phyloP scores from a whole-genome alignment of 1,284 basidiomycete genomes.

The Ganoderma multipileum region DNA sequence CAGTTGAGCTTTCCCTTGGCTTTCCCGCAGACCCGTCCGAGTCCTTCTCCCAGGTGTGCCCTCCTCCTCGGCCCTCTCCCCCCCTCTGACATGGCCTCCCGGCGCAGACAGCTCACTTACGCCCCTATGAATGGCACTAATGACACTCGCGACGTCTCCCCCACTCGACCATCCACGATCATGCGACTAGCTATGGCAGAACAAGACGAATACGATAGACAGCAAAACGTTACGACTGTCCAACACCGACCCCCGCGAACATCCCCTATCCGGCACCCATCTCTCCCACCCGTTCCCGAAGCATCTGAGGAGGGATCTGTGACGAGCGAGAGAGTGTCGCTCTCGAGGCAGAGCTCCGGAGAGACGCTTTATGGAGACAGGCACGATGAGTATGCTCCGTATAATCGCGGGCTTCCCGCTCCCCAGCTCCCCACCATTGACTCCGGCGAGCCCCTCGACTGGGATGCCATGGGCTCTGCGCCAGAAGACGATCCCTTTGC shows the following conservation, averaged over 20 bases:
- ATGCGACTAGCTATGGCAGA: conserved; percentile 34
- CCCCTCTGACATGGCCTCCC: conserved; percentile 19
- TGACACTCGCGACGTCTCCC: conserved; percentile 22
- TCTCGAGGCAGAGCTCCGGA: conserved; percentile 34
- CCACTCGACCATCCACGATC: conserved; percentile 23
- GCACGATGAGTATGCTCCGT: conserved; percentile 15
- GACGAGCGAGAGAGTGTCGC: conserved; percentile 28
- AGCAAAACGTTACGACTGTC: conserved; percentile 24
- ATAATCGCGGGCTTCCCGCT: conserved; percentile 5
- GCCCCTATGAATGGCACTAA: conserved; percentile 27
- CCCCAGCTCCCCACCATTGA: conserved; percentile 39
- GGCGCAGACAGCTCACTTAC: conserved; percentile 27
- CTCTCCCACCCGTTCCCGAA: conserved; percentile 34
- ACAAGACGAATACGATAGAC: conserved; percentile 29
- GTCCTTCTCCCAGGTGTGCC: no score
- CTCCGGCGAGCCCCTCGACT: conserved; percentile 43
- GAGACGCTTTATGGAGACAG: conserved; percentile 27
- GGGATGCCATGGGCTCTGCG: conserved; percentile 31
- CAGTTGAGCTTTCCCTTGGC: background rate
- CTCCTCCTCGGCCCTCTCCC: background rate
- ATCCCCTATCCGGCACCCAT: conserved; percentile 31
- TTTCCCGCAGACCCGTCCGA: no score
- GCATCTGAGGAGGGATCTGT: conserved; percentile 33
- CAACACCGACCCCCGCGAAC: conserved; percentile 30
- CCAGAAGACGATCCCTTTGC: conserved; percentile 39